phyloP scores from a whole-genome alignment of 441 rosid genomes.

The Viola pubescens region DNA sequence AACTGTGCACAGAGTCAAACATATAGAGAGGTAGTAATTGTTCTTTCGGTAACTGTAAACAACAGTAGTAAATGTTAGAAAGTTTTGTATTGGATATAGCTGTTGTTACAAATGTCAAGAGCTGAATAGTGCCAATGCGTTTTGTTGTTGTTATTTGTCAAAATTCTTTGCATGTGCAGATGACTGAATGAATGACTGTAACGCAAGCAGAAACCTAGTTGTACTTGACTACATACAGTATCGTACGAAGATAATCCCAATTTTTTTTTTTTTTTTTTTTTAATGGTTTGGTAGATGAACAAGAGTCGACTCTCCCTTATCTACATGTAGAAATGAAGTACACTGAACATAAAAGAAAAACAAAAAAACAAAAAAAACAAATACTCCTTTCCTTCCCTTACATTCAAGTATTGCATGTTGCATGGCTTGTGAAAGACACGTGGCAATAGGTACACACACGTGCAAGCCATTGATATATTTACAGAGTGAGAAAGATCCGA shows the following conservation, averaged over 20 bases:
- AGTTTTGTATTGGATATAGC: too few species aligned
- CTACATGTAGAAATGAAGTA: too few species aligned
- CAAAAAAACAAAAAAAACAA: neutral
- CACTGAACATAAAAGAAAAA: too few species aligned
- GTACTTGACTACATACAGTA: neutral
- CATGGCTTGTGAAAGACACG: slow-evolving; percentile 16
- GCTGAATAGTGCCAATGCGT: too few species aligned
- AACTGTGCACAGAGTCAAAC: too few species aligned
- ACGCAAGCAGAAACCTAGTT: neutral
- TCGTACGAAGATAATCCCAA: neutral
- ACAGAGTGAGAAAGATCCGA: neutral
- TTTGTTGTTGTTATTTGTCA: neutral
- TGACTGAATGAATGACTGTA: neutral
- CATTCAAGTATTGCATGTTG: neutral
- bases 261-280: neutral
- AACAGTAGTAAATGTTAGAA: too few species aligned
- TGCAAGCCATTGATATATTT: slow-evolving; percentile 1
- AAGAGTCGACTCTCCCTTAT: too few species aligned
- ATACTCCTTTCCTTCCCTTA: neutral
- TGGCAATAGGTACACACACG: slow-evolving; percentile 11
- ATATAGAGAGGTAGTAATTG: too few species aligned
- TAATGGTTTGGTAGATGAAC: too few species aligned
- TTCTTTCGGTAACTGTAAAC: too few species aligned
- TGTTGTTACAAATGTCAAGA: too few species aligned
- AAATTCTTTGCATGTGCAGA: neutral